A percentile compares a stretch with the other conserved stretches of the same genome.
Evolutionary conservation across 2,329 filamentous ascomycete species (phyloP).

Genomic region (Aspergillus calidoustus): DNA sequence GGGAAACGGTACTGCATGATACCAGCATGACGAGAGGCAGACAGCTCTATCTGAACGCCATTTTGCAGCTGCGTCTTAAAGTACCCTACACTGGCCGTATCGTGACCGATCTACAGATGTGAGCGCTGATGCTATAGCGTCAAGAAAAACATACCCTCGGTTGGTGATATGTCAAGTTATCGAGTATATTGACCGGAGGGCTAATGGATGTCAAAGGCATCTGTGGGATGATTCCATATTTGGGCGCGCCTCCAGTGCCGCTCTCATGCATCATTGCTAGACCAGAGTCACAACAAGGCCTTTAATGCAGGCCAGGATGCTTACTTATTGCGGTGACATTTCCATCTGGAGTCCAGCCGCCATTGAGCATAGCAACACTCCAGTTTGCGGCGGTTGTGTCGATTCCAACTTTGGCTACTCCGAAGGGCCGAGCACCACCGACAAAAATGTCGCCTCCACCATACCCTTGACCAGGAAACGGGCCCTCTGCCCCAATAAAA

Average conservation of each 20-base stretch:
- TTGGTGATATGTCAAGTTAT: slow-evolving; percentile 55
- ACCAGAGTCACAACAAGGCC: background rate
- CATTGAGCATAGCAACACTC: slow-evolving; percentile 44
- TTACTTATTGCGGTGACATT: slow-evolving; percentile 55
- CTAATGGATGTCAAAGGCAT: slow-evolving; percentile 44
- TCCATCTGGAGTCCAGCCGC: slow-evolving; percentile 53
- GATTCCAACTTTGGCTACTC: slow-evolving; percentile 50
- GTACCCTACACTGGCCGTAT: slow-evolving; percentile 65
- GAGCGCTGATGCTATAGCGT: background rate
- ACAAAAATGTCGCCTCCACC: slow-evolving; percentile 51
- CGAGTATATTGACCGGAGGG: slow-evolving; percentile 44
- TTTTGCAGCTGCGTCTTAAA: slow-evolving; percentile 64
- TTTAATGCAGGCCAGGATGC: background rate
- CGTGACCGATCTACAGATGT: slow-evolving; percentile 43
- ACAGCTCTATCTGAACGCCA: slow-evolving; percentile 67
- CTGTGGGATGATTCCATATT: slow-evolving; percentile 44
- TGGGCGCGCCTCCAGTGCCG: slow-evolving; percentile 51
- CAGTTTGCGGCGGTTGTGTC: slow-evolving; percentile 43
- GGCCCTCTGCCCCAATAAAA: slow-evolving; percentile 54
- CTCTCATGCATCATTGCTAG: slow-evolving; percentile 52
- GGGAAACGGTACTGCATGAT: slow-evolving; percentile 69
- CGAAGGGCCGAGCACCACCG: slow-evolving; percentile 50
- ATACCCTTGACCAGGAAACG: slow-evolving; percentile 45
- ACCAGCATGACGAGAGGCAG: slow-evolving; percentile 65
- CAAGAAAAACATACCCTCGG: slow-evolving; percentile 55